Conservation (phyloP, 164 flowering plant species). For the Vitis rupestris region DNA sequence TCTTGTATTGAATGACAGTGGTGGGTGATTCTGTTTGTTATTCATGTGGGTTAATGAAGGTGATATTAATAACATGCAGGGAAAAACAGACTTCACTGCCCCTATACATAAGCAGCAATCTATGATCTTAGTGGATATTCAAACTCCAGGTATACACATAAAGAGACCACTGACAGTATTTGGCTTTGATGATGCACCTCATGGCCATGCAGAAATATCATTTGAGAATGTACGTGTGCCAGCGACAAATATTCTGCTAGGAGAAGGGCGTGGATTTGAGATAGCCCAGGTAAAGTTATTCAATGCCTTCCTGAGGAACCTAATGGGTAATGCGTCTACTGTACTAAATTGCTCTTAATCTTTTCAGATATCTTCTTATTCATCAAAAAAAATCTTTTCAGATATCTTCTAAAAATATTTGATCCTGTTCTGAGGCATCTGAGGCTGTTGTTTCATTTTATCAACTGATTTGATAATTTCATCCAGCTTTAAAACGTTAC, state of each 20-base stretch:
- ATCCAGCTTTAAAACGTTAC: too few relatives aligned
- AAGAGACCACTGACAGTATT: conserved; percentile 84
- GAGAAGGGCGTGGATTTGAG: conserved; percentile 99
- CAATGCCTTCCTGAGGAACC: not conserved
- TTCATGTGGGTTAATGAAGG: conserved; percentile 3
- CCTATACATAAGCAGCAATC: conserved; percentile 90
- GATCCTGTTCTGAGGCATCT: too few relatives aligned
- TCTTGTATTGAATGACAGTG: conserved; percentile 2
- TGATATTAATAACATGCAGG: conserved; percentile 47
- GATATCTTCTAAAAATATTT: too few relatives aligned
- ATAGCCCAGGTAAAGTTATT: conserved; percentile 79
- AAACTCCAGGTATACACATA: conserved; percentile 70
- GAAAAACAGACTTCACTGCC: conserved; percentile 83
- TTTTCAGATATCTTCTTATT: too few relatives aligned
- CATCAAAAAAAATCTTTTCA: not conserved
- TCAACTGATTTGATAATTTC: too few relatives aligned
- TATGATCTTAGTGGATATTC: conserved; percentile 87
- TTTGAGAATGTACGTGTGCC: conserved; percentile 86
- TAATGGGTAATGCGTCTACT: not conserved
- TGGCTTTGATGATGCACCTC: conserved; percentile 99
- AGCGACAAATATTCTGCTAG: conserved; percentile 75
- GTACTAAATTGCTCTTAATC: not conserved
- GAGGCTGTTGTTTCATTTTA: too few relatives aligned
- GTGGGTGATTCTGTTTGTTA: not conserved
- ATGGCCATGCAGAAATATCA: conserved; percentile 91